phyloP scores from a whole-genome alignment of 2,329 filamentous ascomycete genomes.

The Colletotrichum tamarilloi region DNA sequence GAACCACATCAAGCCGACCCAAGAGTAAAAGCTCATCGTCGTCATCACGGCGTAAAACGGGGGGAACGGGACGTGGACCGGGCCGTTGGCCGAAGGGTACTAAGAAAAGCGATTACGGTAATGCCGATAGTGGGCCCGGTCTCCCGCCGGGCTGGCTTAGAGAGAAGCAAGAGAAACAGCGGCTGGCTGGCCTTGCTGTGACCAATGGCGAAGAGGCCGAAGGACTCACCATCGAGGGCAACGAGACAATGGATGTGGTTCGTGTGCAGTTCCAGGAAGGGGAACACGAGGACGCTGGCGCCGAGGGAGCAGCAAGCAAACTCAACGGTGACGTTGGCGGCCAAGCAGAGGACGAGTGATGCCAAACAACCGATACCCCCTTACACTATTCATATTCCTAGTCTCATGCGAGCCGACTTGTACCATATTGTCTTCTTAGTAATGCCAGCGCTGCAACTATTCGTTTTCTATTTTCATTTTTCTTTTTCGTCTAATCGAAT shows the following conservation, averaged over 20 bases:
- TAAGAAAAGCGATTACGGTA: constrained; percentile 75
- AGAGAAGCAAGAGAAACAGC: constrained; percentile 47
- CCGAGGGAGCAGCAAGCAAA: background rate
- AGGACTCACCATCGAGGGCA: background rate
- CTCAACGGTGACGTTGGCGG: background rate
- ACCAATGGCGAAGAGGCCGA: constrained; percentile 38
- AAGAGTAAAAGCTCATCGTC: constrained; percentile 48
- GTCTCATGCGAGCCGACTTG: constrained; percentile 7
- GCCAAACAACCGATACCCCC: constrained; percentile 13
- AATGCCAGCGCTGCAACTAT: constrained; percentile 1
- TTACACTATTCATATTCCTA: background rate
- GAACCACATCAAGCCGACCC: constrained; percentile 47
- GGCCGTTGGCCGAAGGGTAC: constrained; percentile 76
- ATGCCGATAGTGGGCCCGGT: constrained; percentile 73
- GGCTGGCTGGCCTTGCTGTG: constrained; percentile 19
- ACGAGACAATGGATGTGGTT: constrained; percentile 34
- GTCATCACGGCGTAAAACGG: constrained; percentile 64
- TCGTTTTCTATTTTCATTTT: background rate
- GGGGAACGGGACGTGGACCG: constrained; percentile 72
- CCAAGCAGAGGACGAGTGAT: constrained; percentile 16
- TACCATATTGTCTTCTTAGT: constrained; percentile 2
- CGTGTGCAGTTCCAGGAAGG: constrained; percentile 30
- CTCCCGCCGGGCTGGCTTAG: constrained; percentile 67
- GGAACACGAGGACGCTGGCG: background rate
- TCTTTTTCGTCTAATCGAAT: background rate